These are phyloP conservation scores for Cucumis cinereus DNA, from an alignment of 306 rosid genomes.

Conservation along the genomic window DNA sequence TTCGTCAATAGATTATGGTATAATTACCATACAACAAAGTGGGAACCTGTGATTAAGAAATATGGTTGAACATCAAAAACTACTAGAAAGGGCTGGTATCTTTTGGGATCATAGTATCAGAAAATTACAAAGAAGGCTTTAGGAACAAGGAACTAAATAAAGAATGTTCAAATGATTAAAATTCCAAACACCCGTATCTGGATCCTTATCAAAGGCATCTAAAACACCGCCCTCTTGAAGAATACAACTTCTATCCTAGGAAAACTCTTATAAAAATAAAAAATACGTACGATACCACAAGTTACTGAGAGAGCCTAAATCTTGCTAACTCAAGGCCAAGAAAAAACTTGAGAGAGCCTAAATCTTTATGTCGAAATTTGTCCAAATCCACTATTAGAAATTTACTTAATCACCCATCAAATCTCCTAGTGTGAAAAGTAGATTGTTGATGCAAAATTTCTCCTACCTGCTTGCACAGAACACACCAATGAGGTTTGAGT, in stretches of 20 bases:
- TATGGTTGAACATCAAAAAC: not conserved
- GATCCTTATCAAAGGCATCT: not conserved
- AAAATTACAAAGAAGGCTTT: not conserved
- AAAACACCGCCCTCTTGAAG: not conserved
- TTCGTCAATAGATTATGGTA: not conserved
- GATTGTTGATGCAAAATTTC: not conserved
- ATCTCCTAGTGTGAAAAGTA: not conserved
- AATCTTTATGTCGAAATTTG: too few relatives aligned
- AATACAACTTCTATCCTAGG: not conserved
- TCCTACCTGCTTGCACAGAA: not conserved
- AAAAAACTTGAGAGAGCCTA: too few relatives aligned
- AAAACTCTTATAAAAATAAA: too few relatives aligned
- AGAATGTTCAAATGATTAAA: not conserved
- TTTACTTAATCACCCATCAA: not conserved
- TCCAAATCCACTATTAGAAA: not conserved
- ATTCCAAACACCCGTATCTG: not conserved
- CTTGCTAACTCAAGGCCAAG: too few relatives aligned
- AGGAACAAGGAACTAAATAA: not conserved
- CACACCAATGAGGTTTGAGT: not conserved
- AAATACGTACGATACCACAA: too few relatives aligned
- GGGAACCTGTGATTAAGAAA: not conserved
- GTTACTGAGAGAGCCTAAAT: not conserved
- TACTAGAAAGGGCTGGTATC: not conserved
- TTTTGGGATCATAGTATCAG: not conserved
- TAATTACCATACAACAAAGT: not conserved